Percentiles rank a stretch among this genome's conserved stretches.
Evolutionary conservation across 441 rosid genomes (phyloP).

Genomic region (Eugenia klotzschiana): DNA sequence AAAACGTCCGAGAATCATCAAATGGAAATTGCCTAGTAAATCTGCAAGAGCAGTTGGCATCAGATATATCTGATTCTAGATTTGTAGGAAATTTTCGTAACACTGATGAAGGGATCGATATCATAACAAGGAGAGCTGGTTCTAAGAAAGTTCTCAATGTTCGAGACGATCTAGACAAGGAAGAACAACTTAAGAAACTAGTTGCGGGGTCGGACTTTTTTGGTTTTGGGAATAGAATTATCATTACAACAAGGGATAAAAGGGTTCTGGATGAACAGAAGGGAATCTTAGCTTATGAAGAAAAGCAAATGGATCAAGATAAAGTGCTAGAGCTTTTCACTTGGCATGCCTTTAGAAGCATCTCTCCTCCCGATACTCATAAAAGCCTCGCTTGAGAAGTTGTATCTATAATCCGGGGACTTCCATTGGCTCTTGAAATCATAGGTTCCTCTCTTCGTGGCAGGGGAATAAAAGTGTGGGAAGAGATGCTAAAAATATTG

Average conservation of each 20-base stretch:
- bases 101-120: background rate
- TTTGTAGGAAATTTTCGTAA: background rate
- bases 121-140: background rate
- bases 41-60: background rate
- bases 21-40: background rate
- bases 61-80: background rate
- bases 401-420: no score
- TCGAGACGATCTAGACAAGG: background rate
- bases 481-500: no score
- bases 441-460: no score
- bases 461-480: no score
- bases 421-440: no score
- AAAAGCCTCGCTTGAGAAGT: background rate
- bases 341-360: background rate
- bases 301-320: background rate
- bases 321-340: background rate
- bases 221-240: background rate
- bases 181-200: background rate
- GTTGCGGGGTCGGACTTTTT: background rate
- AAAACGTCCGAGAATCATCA: background rate
- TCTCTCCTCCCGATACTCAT: background rate
- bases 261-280: background rate
- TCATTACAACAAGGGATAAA: background rate
- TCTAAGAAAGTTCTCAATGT: background rate
- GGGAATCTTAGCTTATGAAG: background rate